These are phyloP conservation scores for Xylariaceae sp. DNA, from an alignment of 2,329 filamentous ascomycete genomes.

Conservation along the genomic window DNA sequence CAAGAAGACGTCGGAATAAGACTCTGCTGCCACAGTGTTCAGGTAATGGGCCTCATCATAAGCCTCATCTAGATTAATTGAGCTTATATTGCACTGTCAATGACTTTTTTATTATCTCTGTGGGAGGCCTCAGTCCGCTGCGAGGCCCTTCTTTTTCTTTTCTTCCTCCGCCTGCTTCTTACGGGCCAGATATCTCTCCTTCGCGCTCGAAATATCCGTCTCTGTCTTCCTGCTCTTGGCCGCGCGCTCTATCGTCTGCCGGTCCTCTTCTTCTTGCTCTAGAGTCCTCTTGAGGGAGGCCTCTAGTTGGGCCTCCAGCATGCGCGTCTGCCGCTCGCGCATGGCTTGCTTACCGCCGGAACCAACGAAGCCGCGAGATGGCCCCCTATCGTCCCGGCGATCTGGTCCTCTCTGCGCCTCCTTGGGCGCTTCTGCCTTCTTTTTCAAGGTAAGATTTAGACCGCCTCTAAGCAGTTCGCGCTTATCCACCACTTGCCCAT, in stretches of 20 bases:
- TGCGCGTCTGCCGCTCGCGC: conserved; percentile 69
- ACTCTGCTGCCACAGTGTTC: neutral
- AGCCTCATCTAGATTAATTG: conserved; percentile 1
- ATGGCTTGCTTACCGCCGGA: conserved; percentile 57
- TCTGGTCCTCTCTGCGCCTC: conserved; percentile 29
- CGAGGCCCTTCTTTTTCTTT: conserved; percentile 48
- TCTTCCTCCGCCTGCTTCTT: conserved; percentile 69
- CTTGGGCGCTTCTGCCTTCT: conserved; percentile 43
- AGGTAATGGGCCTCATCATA: neutral
- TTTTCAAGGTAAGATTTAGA: conserved; percentile 64
- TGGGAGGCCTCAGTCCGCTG: conserved; percentile 1
- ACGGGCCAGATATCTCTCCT: conserved; percentile 71
- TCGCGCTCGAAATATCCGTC: conserved; percentile 68
- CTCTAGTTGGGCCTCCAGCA: conserved; percentile 74
- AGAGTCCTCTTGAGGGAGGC: conserved; percentile 65
- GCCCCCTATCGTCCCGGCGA: conserved; percentile 30
- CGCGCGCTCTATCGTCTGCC: conserved; percentile 55
- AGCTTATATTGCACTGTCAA: conserved; percentile 18
- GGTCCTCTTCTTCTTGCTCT: conserved; percentile 62
- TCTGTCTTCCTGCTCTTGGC: conserved; percentile 75
- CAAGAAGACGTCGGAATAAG: conserved; percentile 6
- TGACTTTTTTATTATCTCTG: neutral
- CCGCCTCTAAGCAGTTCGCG: conserved; percentile 71
- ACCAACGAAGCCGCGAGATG: conserved; percentile 34
- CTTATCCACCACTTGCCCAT: conserved; percentile 78